Base-by-base conservation (phyloP, 2,329 filamentous ascomycete genomes). In the Epichloe baconii region DNA sequence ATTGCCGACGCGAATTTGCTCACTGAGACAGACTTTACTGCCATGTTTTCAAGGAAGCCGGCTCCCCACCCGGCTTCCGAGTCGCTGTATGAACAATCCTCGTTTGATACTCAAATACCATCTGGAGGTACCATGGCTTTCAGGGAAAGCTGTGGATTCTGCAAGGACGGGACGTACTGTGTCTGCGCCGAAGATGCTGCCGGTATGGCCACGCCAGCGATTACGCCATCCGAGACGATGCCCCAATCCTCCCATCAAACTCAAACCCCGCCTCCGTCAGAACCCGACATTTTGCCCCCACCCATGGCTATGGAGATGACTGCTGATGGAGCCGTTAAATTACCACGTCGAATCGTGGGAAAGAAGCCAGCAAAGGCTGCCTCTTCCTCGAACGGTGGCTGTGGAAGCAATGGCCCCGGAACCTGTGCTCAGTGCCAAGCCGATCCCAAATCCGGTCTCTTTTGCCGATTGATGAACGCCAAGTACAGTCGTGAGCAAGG, bases 401-500 rank as follows among this genome's bases (percentile, higher is more conserved):
- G 78, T 53, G 78, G 85, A 26, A 73, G 78, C 38, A 83, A 83
- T 49, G 86, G 85, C 0, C 87, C 87, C 0, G 87, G 87, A 10
- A 86, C 83, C 15, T 93, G 87, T 62, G 78, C 83, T 4, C 86
- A 91, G 68, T 93, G 87, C 62, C 76, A 84, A 53, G 74, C 80
- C 2, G 86, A 91, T 62, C 86, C 87, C 17, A 83, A 85, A 62
- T 88, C 86, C 3, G 87, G 85, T 1, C 78, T 90, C 38, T 93
- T 93, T 71, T 93, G 87, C 67, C 85, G 87, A 55, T 84, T 86
- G 11, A 78, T 91, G 49, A 85, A 86, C 23, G 86, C 86, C 54
- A 83, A 72, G 57, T 70, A 79, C 53, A 70, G 73, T 53, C 71
- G 71, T 53, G 68, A 71, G 47, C 61, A 64, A 19, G 66, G 66